Evolutionary conservation across 768 basidiomycete species (phyloP), one percentile per base, ranked within the genome.

Genomic region (Lepiota subincarnata): DNA sequence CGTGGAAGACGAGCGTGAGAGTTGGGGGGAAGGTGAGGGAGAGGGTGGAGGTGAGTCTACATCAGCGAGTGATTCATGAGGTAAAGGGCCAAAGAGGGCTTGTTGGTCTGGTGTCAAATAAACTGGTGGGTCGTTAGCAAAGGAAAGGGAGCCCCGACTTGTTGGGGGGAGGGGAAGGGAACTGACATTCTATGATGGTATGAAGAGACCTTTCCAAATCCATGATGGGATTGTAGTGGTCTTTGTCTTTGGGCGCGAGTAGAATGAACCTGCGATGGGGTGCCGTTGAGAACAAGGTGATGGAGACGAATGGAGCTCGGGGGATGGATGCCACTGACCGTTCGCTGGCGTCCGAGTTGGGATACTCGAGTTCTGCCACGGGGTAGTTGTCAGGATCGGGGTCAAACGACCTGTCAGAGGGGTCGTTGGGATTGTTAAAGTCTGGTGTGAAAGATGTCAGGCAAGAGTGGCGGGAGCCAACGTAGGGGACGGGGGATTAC

Each of bases 151-250:
- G 14, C 53, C n/a, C n/a, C n/a, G n/a, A n/a, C n/a, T n/a, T n/a
- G n/a, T n/a, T n/a, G n/a, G 50, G 55, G 19, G 18, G 48, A 34
- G 37, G 42, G 18, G 35, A 13, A 19, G 22, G 35, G 13, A 31
- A 64, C 80, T 28, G 54, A 87, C 88, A 78, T 68, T 88, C 80
- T 55, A 91, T 69, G 42, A 92, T 90, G 45, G 82, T 82, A 65
- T 84, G 77, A 24, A 93, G 68, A 10, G 84, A 78, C 55, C 77
- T 75, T 70, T 89, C 86, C 31, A 93, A 72, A 62, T 87, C 87
- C 75, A 86, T 78, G 52, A 93, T 85, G 12, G 91, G 91, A 64
- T 89, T 87, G 68, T 92, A 93, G 59, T 92, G 88, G 60, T 93
- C 89, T 59, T 83, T 83, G 73, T 93, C 90, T 62, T 84, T 89